These are phyloP conservation scores for Suhomyces kilbournensis DNA, from an alignment of 805 yeast genomes.

Conservation along the genomic window DNA sequence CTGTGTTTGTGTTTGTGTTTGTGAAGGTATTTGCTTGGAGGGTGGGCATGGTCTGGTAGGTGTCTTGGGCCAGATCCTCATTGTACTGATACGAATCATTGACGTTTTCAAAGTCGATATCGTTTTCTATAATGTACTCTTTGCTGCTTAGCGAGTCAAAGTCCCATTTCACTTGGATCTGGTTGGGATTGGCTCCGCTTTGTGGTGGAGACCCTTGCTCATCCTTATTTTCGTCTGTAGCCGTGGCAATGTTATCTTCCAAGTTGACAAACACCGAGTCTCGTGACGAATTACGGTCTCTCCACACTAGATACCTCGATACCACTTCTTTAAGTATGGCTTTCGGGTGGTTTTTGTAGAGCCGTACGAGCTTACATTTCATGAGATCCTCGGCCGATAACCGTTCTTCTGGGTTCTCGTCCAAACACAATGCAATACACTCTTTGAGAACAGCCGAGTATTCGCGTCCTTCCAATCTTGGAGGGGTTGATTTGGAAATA, in stretches of 20 bases:
- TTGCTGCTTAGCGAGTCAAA: conserved; percentile 76
- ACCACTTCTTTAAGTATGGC: conserved; percentile 68
- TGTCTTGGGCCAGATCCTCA: conserved; percentile 18
- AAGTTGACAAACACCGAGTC: conserved; percentile 44
- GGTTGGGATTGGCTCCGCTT: conserved; percentile 5
- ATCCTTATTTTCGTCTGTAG: not conserved
- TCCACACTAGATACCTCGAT: conserved; percentile 66
- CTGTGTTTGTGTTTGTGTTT: conserved; percentile 6
- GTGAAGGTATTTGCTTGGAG: conserved; percentile 11
- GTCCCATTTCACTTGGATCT: conserved; percentile 72
- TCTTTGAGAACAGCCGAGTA: conserved; percentile 78
- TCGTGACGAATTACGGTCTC: conserved; percentile 61
- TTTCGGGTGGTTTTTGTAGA: conserved; percentile 60
- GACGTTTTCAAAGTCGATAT: conserved; percentile 43
- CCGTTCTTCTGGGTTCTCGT: conserved; percentile 88
- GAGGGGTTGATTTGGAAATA: conserved; percentile 90
- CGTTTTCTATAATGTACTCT: conserved; percentile 72
- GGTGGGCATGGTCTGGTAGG: conserved; percentile 30
- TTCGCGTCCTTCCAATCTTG: conserved; percentile 87
- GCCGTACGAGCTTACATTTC: conserved; percentile 68
- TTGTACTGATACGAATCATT: conserved; percentile 22
- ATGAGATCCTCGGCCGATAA: conserved; percentile 81
- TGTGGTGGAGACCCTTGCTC: not conserved
- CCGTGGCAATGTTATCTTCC: conserved; percentile 11
- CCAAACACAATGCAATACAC: conserved; percentile 85